A percentile compares a stretch with the other conserved stretches of the same genome.
Evolutionary conservation across 331 rosid genomes (phyloP).

Genomic region (Erythrophleum ivorense): DNA sequence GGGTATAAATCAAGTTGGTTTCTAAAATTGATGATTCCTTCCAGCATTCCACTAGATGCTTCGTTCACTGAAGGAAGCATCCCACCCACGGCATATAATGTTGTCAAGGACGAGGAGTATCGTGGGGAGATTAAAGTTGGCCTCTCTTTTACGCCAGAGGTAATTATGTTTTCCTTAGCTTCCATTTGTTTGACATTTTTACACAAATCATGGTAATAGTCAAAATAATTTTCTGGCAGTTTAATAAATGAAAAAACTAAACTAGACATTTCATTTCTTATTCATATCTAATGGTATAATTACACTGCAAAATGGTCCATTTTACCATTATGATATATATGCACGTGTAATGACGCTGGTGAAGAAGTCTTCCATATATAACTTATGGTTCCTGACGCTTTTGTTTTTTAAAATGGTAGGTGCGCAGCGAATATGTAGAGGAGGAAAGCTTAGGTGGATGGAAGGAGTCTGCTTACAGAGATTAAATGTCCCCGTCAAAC

Average conservation of each 20-base stretch:
- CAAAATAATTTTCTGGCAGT: neutral
- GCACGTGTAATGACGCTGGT: neutral
- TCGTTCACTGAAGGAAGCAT: conserved; percentile 54
- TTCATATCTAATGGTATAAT: neutral
- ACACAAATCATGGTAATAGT: neutral
- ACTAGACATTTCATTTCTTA: neutral
- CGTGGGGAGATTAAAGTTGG: conserved; percentile 60
- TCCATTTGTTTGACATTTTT: neutral
- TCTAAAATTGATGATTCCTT: neutral
- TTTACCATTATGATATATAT: neutral
- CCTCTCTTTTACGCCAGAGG: conserved; percentile 60
- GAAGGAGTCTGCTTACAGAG: conserved; percentile 37
- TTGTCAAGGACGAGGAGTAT: conserved; percentile 62
- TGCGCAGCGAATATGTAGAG: conserved; percentile 18
- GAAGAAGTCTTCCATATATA: neutral
- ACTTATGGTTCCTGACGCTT: neutral
- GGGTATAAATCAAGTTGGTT: neutral
- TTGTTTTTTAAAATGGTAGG: conserved; percentile 7
- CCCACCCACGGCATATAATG: conserved; percentile 63
- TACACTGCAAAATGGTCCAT: neutral
- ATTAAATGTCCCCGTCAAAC: neutral
- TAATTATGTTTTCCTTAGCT: conserved; percentile 20
- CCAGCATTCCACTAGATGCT: conserved; percentile 65
- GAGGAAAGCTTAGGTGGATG: conserved; percentile 51
- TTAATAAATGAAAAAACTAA: neutral